A percentile compares a stretch with the other conserved stretches of the same genome.
Conservation (phyloP, 805 yeast genomes). For the Starmerella stellata region DNA sequence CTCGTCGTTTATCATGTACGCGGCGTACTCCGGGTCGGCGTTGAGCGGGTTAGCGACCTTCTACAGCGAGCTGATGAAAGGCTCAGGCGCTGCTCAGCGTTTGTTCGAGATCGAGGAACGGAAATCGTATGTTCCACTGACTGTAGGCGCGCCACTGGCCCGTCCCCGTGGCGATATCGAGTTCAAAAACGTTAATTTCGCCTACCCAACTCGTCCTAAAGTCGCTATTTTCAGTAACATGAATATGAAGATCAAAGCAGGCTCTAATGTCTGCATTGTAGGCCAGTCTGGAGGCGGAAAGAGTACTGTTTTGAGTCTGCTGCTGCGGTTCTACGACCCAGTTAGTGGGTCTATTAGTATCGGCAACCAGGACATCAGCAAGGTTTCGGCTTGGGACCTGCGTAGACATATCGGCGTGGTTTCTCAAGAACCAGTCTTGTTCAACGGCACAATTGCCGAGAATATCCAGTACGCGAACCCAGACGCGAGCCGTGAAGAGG, state of each 20-base stretch:
- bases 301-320: slow-evolving; percentile 64
- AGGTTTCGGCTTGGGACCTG: slow-evolving; percentile 52
- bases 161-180: slow-evolving; percentile 28
- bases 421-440: slow-evolving; percentile 78
- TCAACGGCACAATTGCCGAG: slow-evolving; percentile 69
- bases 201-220: slow-evolving; percentile 71
- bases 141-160: slow-evolving; percentile 36
- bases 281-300: slow-evolving; percentile 98
- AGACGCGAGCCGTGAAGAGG: slow-evolving; percentile 40
- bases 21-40: slow-evolving; percentile 84
- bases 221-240: slow-evolving; percentile 45
- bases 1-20: slow-evolving; percentile 86
- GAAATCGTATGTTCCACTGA: slow-evolving; percentile 51
- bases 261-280: slow-evolving; percentile 81
- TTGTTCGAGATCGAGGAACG: slow-evolving; percentile 73
- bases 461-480: slow-evolving; percentile 62
- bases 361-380: slow-evolving; percentile 44
- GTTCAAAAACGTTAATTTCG: slow-evolving; percentile 47
- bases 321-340: slow-evolving; percentile 75
- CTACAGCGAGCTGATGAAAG: slow-evolving; percentile 89
- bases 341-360: slow-evolving; percentile 41
- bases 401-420: slow-evolving; percentile 72
- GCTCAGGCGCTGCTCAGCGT: slow-evolving; percentile 87
- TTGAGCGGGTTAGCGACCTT: slow-evolving; percentile 80
- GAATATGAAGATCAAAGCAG: slow-evolving; percentile 45